Percentiles rank a stretch among this genome's conserved stretches.
Conservation (phyloP, 768 basidiomycete species). For the Serendipita sp. region DNA sequence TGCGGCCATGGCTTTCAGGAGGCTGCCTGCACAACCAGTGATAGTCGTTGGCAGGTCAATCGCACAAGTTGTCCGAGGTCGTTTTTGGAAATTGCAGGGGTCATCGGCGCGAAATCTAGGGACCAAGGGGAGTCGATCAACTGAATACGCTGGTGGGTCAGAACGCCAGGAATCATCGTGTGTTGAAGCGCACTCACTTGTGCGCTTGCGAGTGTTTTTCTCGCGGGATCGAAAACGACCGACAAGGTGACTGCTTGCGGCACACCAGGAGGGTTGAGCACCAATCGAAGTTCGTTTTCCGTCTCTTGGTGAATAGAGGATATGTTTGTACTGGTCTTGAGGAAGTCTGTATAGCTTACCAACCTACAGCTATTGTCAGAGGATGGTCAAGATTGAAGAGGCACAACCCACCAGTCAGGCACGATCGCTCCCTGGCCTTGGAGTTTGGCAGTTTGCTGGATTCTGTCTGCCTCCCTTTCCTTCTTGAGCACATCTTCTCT, state of each 20-base stretch:
- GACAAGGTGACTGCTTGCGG: neutral
- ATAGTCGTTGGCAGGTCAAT: constrained; percentile 1
- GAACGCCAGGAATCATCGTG: neutral
- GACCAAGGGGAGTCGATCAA: neutral
- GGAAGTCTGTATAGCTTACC: neutral
- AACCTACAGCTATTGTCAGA: neutral
- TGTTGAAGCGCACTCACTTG: neutral
- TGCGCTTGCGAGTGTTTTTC: neutral
- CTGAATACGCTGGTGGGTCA: neutral
- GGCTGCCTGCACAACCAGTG: neutral
- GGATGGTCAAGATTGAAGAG: neutral
- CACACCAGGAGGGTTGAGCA: neutral
- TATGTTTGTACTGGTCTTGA: neutral
- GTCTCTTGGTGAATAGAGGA: neutral
- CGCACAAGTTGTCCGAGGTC: neutral
- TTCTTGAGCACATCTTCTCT: neutral
- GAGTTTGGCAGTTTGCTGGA: neutral
- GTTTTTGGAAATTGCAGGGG: neutral
- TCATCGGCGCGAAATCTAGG: neutral
- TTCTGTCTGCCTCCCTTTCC: constrained; percentile 1
- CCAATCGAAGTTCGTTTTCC: neutral
- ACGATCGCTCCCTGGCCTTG: neutral
- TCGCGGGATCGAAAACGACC: neutral
- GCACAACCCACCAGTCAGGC: neutral
- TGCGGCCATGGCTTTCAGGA: too few species aligned